phyloP scores from a whole-genome alignment of 805 yeast genomes.

The Middelhovenomyces tepae region DNA sequence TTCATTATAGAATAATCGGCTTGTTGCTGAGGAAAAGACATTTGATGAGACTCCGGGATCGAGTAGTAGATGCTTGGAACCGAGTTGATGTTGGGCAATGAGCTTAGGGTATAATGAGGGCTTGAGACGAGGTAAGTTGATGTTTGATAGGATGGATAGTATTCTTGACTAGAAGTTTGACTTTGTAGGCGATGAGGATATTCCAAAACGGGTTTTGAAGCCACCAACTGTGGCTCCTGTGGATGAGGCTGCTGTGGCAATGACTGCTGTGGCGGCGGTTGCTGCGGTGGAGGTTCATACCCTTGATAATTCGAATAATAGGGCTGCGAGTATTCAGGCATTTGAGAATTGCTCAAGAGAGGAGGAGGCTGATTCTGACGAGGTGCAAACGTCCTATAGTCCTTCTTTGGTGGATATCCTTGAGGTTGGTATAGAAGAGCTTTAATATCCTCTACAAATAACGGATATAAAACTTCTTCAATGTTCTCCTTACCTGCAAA shows the following conservation, averaged over 20 bases:
- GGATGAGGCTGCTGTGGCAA: conserved; percentile 5
- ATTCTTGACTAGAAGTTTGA: too few species aligned
- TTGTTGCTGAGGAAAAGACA: too few species aligned
- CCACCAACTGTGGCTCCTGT: conserved; percentile 3
- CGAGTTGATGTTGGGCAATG: too few species aligned
- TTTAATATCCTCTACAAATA: conserved; percentile 68
- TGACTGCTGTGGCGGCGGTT: conserved; percentile 13
- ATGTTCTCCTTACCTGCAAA: conserved; percentile 78
- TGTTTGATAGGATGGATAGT: too few species aligned
- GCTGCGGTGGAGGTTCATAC: conserved; percentile 2
- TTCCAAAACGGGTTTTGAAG: background rate
- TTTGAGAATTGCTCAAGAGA: background rate
- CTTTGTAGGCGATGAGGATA: background rate
- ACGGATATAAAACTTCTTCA: conserved; percentile 54
- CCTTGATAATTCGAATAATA: background rate
- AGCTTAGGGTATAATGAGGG: too few species aligned
- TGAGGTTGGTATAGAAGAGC: conserved; percentile 28
- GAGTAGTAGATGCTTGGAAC: too few species aligned
- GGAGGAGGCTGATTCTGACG: conserved; percentile 1
- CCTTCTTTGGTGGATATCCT: conserved; percentile 2
- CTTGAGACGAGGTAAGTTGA: too few species aligned
- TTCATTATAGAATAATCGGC: too few species aligned
- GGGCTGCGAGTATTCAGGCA: background rate
- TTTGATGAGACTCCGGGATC: too few species aligned
- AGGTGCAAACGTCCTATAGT: conserved; percentile 1